These are phyloP conservation scores for Paecilomyces sp. DNA, from an alignment of 2,329 filamentous ascomycete genomes.

Conservation along the genomic window DNA sequence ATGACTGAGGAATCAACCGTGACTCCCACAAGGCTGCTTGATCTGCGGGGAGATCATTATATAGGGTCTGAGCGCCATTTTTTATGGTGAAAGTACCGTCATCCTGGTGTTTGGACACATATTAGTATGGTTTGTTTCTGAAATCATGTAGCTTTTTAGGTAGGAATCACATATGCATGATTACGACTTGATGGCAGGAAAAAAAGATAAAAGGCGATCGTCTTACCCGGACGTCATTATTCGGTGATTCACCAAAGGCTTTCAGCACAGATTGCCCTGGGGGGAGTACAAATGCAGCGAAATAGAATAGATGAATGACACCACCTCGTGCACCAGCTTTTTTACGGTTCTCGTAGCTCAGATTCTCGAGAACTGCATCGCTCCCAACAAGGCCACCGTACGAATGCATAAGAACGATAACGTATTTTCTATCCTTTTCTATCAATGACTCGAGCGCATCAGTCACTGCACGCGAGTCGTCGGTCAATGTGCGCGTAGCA, in stretches of 20 bases:
- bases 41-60: conserved; percentile 11
- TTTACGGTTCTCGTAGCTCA: conserved; percentile 8
- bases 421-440: conserved; percentile 7
- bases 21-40: conserved; percentile 10
- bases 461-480: conserved; percentile 5
- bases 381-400: conserved; percentile 16
- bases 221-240: conserved; percentile 5
- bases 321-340: conserved; percentile 7
- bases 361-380: conserved; percentile 10
- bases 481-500: conserved; percentile 3
- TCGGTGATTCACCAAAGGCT: conserved; percentile 4
- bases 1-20: conserved; percentile 7
- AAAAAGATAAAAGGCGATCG: background rate
- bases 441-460: conserved; percentile 9
- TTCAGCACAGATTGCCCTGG: conserved; percentile 11
- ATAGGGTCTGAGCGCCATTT: conserved; percentile 6
- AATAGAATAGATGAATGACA: conserved; percentile 11
- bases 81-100: conserved; percentile 10
- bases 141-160: no score
- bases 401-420: conserved; percentile 17
- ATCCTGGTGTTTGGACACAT: background rate
- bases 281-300: conserved; percentile 12
- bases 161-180: background rate
- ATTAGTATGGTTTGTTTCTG: background rate
- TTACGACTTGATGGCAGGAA: background rate